Evolutionary conservation across 1,284 basidiomycete species (phyloP).

Genomic region (Phlebopus sp.): DNA sequence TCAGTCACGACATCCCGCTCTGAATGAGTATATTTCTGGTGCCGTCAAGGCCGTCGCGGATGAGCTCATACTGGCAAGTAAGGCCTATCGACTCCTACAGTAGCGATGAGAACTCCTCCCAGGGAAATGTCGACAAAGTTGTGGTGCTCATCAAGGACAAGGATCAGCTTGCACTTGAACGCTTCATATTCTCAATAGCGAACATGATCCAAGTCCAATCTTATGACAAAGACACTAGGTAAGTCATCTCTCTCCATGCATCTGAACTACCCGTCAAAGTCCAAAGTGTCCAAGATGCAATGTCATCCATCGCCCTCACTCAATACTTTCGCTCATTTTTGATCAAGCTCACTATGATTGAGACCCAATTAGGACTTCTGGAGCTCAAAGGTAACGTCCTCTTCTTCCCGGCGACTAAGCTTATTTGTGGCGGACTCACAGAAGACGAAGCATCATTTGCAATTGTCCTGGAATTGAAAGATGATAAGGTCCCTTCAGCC

Average conservation of each 20-base stretch:
- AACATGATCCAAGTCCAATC: slow-evolving; percentile 68
- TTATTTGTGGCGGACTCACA: background rate
- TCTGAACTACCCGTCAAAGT: slow-evolving; percentile 1
- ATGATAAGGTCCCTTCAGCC: slow-evolving; percentile 59
- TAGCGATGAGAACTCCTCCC: background rate
- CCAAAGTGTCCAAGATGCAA: slow-evolving; percentile 64
- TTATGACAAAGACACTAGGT: slow-evolving; percentile 65
- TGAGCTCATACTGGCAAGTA: slow-evolving; percentile 66
- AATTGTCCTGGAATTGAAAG: slow-evolving; percentile 78
- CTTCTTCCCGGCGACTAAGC: background rate
- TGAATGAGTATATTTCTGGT: slow-evolving; percentile 86
- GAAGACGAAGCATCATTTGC: slow-evolving; percentile 81
- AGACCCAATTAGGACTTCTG: slow-evolving; percentile 70
- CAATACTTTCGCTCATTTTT: slow-evolving; percentile 85
- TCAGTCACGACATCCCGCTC: slow-evolving; percentile 84
- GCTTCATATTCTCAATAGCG: slow-evolving; percentile 78
- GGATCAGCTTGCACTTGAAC: slow-evolving; percentile 71
- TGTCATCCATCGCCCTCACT: slow-evolving; percentile 61
- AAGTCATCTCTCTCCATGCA: slow-evolving; percentile 5
- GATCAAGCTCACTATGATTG: slow-evolving; percentile 79
- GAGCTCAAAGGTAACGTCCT: slow-evolving; percentile 40
- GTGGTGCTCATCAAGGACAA: slow-evolving; percentile 78
- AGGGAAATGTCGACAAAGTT: slow-evolving; percentile 75
- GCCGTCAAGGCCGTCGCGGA: slow-evolving; percentile 73
- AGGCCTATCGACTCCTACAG: background rate